Conservation (phyloP, 1,139 yeast genomes). For the Wickerhamiella pararugosa region DNA sequence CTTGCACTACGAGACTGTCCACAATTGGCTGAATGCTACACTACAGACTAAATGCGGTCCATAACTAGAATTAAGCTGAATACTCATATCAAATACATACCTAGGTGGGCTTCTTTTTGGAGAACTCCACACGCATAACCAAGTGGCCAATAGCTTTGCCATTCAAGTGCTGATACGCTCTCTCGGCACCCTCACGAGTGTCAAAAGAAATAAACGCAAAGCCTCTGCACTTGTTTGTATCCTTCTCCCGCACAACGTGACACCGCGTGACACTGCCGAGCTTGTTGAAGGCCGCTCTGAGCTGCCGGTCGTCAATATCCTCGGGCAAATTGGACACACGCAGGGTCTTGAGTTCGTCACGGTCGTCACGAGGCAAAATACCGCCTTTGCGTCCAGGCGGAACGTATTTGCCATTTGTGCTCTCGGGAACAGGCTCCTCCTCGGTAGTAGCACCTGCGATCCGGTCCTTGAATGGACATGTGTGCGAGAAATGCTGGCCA, state of each 20-base stretch:
- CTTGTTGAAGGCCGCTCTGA: constrained; percentile 54
- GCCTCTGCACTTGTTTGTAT: constrained; percentile 90
- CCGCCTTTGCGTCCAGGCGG: constrained; percentile 17
- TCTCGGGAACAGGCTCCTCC: constrained; percentile 15
- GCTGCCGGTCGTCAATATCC: constrained; percentile 67
- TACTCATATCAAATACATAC: not conserved
- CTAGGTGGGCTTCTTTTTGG: constrained; percentile 16
- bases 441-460: constrained; percentile 29
- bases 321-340: constrained; percentile 86
- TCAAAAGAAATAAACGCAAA: constrained; percentile 89
- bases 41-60: too few species aligned
- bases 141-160: constrained; percentile 90
- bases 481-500: constrained; percentile 85
- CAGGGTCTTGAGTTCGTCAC: constrained; percentile 78
- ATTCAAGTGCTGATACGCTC: constrained; percentile 62
- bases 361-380: constrained; percentile 28
- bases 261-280: constrained; percentile 64
- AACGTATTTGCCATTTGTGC: constrained; percentile 10
- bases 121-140: constrained; percentile 41
- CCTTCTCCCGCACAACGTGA: constrained; percentile 78
- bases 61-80: too few species aligned
- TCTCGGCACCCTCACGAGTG: constrained; percentile 53
- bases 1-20: too few species aligned
- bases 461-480: constrained; percentile 93
- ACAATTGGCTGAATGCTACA: too few species aligned